These are phyloP conservation scores for Naganishia onofrii DNA, from an alignment of 768 basidiomycete species.

Conservation along the genomic window DNA sequence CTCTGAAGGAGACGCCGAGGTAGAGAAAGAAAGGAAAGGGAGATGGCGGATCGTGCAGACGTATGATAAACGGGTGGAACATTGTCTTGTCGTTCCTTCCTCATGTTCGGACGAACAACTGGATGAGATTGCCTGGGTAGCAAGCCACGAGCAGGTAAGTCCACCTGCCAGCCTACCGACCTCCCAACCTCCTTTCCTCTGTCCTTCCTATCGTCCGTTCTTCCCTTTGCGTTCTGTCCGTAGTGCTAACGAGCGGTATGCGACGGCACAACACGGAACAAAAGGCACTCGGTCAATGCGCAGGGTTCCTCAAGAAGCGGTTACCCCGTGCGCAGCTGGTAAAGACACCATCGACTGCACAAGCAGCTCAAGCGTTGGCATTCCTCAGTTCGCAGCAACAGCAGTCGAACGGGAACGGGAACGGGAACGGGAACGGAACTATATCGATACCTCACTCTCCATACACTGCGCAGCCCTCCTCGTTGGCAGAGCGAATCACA, in stretches of 20 bases:
- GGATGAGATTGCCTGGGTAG: constrained; percentile 44
- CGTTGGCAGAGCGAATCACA: neutral
- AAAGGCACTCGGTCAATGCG: constrained; percentile 50
- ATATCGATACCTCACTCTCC: too few relatives aligned
- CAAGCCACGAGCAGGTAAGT: constrained; percentile 50
- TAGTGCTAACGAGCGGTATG: too few relatives aligned
- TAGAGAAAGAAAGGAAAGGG: neutral
- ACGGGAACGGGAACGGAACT: neutral
- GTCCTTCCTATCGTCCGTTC: too few relatives aligned
- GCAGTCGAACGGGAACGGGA: neutral
- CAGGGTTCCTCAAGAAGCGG: constrained; percentile 36
- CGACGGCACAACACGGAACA: neutral
- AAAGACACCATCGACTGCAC: constrained; percentile 44
- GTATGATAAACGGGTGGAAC: constrained; percentile 39
- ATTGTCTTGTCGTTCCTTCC: constrained; percentile 41
- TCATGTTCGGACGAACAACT: constrained; percentile 34
- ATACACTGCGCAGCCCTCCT: too few relatives aligned
- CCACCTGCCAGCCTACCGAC: neutral
- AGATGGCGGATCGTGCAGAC: constrained; percentile 36
- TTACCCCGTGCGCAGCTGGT: constrained; percentile 37
- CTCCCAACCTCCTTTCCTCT: too few relatives aligned
- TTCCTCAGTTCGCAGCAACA: neutral
- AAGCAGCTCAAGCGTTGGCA: constrained; percentile 39
- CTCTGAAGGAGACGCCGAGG: neutral
- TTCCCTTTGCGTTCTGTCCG: too few relatives aligned